Percentiles rank a stretch among this genome's conserved stretches.
These are phyloP conservation scores for Clonostachys rhizophaga DNA, from an alignment of 2,329 filamentous ascomycete species.

Conservation along the genomic window DNA sequence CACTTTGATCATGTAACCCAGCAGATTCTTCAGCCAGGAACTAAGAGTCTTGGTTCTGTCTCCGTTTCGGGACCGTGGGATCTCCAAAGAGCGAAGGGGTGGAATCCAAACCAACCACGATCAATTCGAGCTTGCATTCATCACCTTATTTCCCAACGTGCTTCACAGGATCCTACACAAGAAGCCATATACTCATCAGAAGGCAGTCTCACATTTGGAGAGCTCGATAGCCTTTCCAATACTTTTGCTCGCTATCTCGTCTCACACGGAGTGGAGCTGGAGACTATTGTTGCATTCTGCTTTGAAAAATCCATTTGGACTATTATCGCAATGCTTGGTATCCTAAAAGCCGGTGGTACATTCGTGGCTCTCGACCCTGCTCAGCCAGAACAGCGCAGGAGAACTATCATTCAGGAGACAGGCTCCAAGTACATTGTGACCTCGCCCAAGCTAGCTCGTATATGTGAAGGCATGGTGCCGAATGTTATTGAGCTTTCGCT, in stretches of 20 bases:
- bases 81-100: background rate
- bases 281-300: slow-evolving; percentile 6
- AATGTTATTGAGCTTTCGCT: background rate
- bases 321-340: slow-evolving; percentile 12
- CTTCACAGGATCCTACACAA: slow-evolving; percentile 3
- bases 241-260: slow-evolving; percentile 5
- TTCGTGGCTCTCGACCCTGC: slow-evolving; percentile 9
- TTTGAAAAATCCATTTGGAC: slow-evolving; percentile 16
- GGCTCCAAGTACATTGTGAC: slow-evolving; percentile 4
- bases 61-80: background rate
- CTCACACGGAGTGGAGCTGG: slow-evolving; percentile 1
- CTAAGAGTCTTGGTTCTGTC: background rate
- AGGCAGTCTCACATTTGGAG: slow-evolving; percentile 25
- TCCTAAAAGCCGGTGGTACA: slow-evolving; percentile 17
- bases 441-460: slow-evolving; percentile 10
- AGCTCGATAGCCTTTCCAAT: slow-evolving; percentile 16
- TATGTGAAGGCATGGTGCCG: slow-evolving; percentile 2
- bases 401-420: slow-evolving; percentile 4
- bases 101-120: slow-evolving; percentile 1
- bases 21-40: background rate
- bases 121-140: background rate
- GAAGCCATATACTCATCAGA: slow-evolving; percentile 13
- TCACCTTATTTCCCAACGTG: slow-evolving; percentile 4
- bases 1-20: slow-evolving; percentile 1
- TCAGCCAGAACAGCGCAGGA: slow-evolving; percentile 2